Evolutionary conservation across 1,284 basidiomycete species (phyloP).

Genomic region (Boletellus deceptivus): DNA sequence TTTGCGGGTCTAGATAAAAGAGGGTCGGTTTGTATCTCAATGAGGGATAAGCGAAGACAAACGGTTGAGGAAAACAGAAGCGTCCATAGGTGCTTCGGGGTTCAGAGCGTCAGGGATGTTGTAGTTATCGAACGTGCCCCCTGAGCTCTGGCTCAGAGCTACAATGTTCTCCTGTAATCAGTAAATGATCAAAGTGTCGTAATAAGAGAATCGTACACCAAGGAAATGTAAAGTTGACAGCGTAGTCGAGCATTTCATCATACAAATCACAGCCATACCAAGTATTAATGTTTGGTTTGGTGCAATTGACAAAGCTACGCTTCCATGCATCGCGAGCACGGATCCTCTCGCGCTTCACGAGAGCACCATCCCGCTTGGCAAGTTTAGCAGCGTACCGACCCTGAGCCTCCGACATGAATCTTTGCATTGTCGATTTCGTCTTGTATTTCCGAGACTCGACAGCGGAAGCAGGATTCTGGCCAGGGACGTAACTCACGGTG

Average conservation of each 20-base stretch:
- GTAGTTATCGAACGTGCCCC: conserved; percentile 48
- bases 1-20: conserved; percentile 44
- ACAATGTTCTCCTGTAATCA: conserved; percentile 2
- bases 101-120: conserved; percentile 53
- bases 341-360: conserved; percentile 22
- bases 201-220: conserved; percentile 50
- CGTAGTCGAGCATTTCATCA: conserved; percentile 56
- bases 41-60: conserved; percentile 8
- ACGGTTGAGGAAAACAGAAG: conserved; percentile 62
- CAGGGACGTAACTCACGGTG: conserved; percentile 38
- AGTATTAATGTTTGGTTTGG: conserved; percentile 52
- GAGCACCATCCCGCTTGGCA: conserved; percentile 12
- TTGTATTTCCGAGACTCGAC: conserved; percentile 23
- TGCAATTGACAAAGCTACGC: conserved; percentile 41
- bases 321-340: conserved; percentile 38
- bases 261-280: conserved; percentile 61
- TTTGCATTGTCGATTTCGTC: conserved; percentile 14
- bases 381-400: conserved; percentile 19
- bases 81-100: conserved; percentile 46
- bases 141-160: conserved; percentile 38
- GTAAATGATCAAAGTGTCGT: background rate
- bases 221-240: conserved; percentile 59
- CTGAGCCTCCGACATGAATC: conserved; percentile 21
- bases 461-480: conserved; percentile 25
- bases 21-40: background rate